phyloP scores from a whole-genome alignment of 2,329 filamentous ascomycete genomes.

The Periconia sp. region DNA sequence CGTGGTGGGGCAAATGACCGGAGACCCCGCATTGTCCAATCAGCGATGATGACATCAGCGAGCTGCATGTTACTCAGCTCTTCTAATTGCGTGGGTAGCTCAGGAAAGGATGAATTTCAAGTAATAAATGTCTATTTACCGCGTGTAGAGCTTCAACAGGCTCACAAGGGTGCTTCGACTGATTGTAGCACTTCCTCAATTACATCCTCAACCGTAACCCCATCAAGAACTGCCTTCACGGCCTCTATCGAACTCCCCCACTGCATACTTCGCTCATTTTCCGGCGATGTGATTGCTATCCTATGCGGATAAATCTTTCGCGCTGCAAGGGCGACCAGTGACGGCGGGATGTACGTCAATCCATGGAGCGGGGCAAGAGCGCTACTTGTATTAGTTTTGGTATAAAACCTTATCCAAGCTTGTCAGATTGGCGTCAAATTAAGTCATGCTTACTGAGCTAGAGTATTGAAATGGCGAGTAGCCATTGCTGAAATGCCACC shows the following conservation, averaged over 20 bases:
- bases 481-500: constrained; percentile 79
- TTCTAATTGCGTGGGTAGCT: constrained; percentile 1
- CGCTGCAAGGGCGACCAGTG: constrained; percentile 80
- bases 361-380: constrained; percentile 83
- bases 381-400: constrained; percentile 46
- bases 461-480: constrained; percentile 75
- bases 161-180: constrained; percentile 62
- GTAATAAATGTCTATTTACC: too few relatives aligned
- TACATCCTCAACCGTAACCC: constrained; percentile 61
- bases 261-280: constrained; percentile 84
- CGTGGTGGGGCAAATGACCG: constrained; percentile 9
- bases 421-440: too few relatives aligned
- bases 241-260: constrained; percentile 84
- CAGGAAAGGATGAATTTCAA: background rate
- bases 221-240: constrained; percentile 69
- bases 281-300: constrained; percentile 70
- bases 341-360: constrained; percentile 81
- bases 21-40: constrained; percentile 32
- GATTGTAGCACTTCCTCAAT: constrained; percentile 64
- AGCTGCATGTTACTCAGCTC: constrained; percentile 33
- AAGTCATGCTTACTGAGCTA: constrained; percentile 62
- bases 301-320: constrained; percentile 89
- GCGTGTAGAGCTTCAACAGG: too few relatives aligned
- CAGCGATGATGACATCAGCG: constrained; percentile 31
- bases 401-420: too few relatives aligned